phyloP scores from a whole-genome alignment of 208 protist genomes.

The Leishmania amazonensis region DNA sequence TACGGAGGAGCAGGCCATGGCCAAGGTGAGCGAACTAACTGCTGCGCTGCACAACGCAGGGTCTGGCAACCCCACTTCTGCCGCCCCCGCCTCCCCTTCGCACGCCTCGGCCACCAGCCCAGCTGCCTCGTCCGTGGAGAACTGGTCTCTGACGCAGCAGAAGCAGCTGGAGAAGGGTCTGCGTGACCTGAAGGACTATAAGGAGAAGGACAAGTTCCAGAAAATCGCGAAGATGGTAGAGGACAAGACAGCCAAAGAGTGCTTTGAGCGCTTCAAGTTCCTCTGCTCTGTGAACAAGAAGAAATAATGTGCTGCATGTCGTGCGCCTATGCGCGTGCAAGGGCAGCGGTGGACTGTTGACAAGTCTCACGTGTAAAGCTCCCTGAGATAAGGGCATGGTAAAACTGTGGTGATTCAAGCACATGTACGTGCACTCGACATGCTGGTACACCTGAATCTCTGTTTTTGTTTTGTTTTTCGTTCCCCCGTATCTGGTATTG shows the following conservation, averaged over 20 bases:
- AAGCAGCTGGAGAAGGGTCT: conserved; percentile 95
- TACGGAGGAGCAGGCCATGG: conserved; percentile 90
- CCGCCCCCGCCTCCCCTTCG: conserved; percentile 23
- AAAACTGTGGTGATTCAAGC: not conserved
- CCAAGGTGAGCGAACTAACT: conserved; percentile 90
- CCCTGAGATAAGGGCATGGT: not conserved
- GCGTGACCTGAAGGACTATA: conserved; percentile 92
- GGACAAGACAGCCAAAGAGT: conserved; percentile 96
- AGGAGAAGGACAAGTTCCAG: conserved; percentile 96
- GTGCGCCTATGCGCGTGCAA: not conserved
- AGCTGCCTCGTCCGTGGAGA: conserved; percentile 46
- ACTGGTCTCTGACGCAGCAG: conserved; percentile 95
- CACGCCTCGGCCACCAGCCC: conserved; percentile 24
- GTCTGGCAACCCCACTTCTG: conserved; percentile 26
- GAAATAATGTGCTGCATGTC: conserved; percentile 37
- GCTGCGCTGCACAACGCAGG: conserved; percentile 51
- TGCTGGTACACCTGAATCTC: not conserved
- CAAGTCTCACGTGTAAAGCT: not conserved
- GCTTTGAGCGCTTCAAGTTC: conserved; percentile 96
- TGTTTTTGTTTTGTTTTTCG: not conserved
- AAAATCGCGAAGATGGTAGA: conserved; percentile 94
- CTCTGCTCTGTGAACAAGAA: conserved; percentile 93
- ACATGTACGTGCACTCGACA: not conserved
- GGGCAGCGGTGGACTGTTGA: not conserved
- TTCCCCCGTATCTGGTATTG: not conserved